Evolutionary conservation across 2,329 filamentous ascomycete species (phyloP), one percentile per base, ranked within the genome.

Genomic region (Claviceps maximensis): DNA sequence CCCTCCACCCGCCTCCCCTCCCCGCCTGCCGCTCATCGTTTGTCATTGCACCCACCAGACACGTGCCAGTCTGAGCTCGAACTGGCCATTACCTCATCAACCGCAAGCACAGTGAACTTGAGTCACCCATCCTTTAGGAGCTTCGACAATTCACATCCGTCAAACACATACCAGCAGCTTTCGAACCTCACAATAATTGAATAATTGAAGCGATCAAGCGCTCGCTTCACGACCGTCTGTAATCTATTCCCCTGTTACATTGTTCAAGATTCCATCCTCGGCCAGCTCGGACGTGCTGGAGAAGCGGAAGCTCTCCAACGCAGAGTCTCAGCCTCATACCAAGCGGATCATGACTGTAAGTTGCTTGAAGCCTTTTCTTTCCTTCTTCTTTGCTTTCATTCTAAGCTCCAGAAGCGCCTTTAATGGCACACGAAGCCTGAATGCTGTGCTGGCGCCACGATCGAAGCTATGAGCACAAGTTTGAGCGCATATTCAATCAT

Each of bases 241-340:
- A 27, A 44, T 40, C 13, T 17, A 1, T 45, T 5, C 17, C 42
- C 31, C 41, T 6, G 23, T 42, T 21, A 21, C 45, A 33, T 33
- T 19, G 19, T 61, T 62, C 67, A 69, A 65, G 56, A 70, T 70
- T 68, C 58, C 65, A 50, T 62, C 62, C 52, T 54, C 59, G 52
- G 55, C 58, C 55, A 59, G 55, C 52, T 61, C 58, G 63, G 71
- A 67, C 73, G 78, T 79, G 69, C 76, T 78, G 78, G 79, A 78
- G 75, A 84, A 84, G 74, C 80, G 81, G 70, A 84, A 81, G 71
- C 71, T 81, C 62, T 84, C 81, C 59, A 71, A 73, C 71, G 77
- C 77, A 72, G 79, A 80, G 65, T 68, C 72, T 67, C 70, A 74
- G 67, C 73, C 74, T 62, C 74, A 74, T 67, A 71, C 72, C 49